Evolutionary conservation across 2,329 filamentous ascomycete genomes (phyloP), one percentile per base, ranked within the genome.

Genomic region (Myriangium duriaei): DNA sequence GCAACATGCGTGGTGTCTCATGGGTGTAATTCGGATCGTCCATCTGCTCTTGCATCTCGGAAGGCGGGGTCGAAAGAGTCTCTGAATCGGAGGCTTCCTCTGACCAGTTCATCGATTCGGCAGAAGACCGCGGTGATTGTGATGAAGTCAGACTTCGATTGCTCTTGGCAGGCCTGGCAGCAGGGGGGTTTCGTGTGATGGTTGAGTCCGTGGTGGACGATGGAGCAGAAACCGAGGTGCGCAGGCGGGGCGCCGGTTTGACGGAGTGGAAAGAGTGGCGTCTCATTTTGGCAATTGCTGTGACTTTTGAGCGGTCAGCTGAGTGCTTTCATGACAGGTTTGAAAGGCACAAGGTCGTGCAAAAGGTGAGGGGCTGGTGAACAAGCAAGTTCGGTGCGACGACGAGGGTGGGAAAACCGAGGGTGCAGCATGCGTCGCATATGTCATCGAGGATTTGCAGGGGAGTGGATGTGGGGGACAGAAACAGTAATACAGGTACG

Each of bases 41-140:
- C 5, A 63, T 45, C 44, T 65, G 61, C n/a, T 61, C 60, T 44
- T 60, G 52, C 11, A 58, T 53, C 45, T 65, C 62, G 10, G 62
- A 65, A 35, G 51, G 56, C 28, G 64, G 63, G 10, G 62, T 67
- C 34, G 59, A 57, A 33, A 61, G 59, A 5, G 58, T 51, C 39
- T 62, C 60, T 5, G 60, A 61, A 43, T 62, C 58, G 49, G 55
- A 60, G 42, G 59, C 57, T 46, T 58, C 51, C 46, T 63, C 55
- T 47, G 56, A 59, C 55, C 57, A 62, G 42, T 49, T 43, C 17
- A 62, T 50, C 7, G 58, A 61, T 37, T 61, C 60, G 42, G 50
- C 54, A 3, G 60, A 62, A 3, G 60, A 63, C 19, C 56, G 52
- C 28, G 60, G 58, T 26, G 61, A 62, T 11, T 35, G 33, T 13